A percentile compares a stretch with the other conserved stretches of the same genome.
These are phyloP conservation scores for Diaporthe vexans DNA, from an alignment of 2,329 filamentous ascomycete genomes.

Conservation along the genomic window DNA sequence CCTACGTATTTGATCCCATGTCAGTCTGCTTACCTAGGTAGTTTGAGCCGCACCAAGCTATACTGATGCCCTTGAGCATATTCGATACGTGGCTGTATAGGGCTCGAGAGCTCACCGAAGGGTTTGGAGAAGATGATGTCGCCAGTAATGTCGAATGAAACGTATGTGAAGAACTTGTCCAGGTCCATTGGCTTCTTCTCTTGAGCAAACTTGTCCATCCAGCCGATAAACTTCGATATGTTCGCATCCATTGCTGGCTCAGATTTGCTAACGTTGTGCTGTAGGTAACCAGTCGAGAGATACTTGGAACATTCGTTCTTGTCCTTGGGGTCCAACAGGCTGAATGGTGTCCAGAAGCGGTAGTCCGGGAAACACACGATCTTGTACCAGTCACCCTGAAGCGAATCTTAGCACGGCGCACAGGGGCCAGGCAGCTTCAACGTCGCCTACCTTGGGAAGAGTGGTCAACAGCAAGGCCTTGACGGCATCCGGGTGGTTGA, in stretches of 20 bases:
- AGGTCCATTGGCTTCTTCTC: slow-evolving; percentile 42
- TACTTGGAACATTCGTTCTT: slow-evolving; percentile 52
- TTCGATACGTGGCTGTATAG: neutral
- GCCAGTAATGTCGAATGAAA: slow-evolving; percentile 52
- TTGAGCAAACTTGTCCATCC: slow-evolving; percentile 43
- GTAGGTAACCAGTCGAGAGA: slow-evolving; percentile 49
- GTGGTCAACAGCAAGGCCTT: slow-evolving; percentile 53
- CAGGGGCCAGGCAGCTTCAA: neutral
- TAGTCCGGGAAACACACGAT: slow-evolving; percentile 56
- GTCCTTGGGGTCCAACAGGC: slow-evolving; percentile 51
- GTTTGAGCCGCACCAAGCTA: neutral
- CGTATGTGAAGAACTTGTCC: slow-evolving; percentile 46
- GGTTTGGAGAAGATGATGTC: slow-evolving; percentile 50
- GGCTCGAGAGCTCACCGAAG: slow-evolving; percentile 40
- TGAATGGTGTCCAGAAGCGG: slow-evolving; percentile 57
- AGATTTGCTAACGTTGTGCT: slow-evolving; percentile 49
- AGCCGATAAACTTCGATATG: slow-evolving; percentile 41
- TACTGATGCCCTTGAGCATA: neutral
- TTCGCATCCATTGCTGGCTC: slow-evolving; percentile 42
- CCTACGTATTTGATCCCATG: slow-evolving; percentile 38
- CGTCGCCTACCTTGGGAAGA: slow-evolving; percentile 50
- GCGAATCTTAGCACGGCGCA: neutral
- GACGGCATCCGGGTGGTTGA: slow-evolving; percentile 58
- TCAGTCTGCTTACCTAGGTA: neutral
- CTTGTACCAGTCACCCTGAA: slow-evolving; percentile 49